Conservation (phyloP, 192 early-diverging fungal genomes). For the Chytriomyces confervae region DNA sequence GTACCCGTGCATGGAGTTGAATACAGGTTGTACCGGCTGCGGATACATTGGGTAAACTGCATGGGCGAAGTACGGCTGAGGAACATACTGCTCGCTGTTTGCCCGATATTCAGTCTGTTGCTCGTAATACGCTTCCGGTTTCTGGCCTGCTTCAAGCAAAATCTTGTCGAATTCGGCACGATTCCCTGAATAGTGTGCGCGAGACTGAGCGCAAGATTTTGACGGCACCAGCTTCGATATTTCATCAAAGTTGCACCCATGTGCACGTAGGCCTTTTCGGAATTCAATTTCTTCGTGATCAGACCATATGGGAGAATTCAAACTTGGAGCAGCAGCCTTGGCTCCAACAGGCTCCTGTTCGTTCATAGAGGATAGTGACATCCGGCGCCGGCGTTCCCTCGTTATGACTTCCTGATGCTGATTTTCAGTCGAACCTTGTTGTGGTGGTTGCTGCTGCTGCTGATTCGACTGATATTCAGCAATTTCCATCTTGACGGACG, state of each 20-base stretch:
- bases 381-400: neutral
- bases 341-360: conserved; percentile 9
- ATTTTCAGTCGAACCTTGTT: neutral
- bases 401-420: neutral
- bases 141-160: conserved; percentile 19
- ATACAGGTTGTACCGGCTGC: neutral
- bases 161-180: conserved; percentile 57
- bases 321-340: neutral
- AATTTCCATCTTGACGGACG: neutral
- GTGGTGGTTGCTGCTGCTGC: neutral
- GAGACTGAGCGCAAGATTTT: conserved; percentile 83
- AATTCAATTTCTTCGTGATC: conserved; percentile 79
- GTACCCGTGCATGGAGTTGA: conserved; percentile 20
- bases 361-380: conserved; percentile 6
- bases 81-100: neutral
- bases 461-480: neutral
- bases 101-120: neutral
- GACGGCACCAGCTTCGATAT: conserved; percentile 74
- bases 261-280: conserved; percentile 57
- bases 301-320: conserved; percentile 81
- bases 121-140: neutral
- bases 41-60: conserved; percentile 1
- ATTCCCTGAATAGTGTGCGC: conserved; percentile 77
- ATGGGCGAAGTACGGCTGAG: neutral
- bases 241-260: conserved; percentile 80